phyloP scores from a whole-genome alignment of 2,329 filamentous ascomycete species.

The Cryphonectria radicalis region DNA sequence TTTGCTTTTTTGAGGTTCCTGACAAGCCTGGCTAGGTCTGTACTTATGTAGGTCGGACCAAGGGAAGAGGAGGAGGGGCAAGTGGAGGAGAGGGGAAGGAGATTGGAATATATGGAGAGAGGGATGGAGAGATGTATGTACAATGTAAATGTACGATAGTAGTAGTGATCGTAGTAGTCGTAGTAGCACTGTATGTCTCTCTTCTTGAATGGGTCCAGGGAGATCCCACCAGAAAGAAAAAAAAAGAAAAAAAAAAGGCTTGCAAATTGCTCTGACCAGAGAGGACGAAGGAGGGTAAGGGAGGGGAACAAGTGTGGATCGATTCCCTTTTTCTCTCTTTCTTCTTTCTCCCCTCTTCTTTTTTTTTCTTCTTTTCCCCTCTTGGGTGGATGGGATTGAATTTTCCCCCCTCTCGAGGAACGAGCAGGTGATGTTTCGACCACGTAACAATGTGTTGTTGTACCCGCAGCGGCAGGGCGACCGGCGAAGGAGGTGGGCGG shows the following conservation, averaged over 20 bases:
- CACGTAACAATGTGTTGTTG: slow-evolving; percentile 26
- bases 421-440: slow-evolving; percentile 24
- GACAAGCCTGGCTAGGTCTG: neutral
- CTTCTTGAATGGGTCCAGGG: neutral
- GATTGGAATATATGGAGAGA: neutral
- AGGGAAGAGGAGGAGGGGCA: neutral
- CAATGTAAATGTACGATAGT: neutral
- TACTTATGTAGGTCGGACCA: neutral
- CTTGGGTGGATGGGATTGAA: slow-evolving; percentile 5
- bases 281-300: slow-evolving; percentile 8
- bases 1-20: neutral
- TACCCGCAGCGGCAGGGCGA: slow-evolving; percentile 15
- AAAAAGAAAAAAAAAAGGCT: neutral
- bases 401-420: neutral
- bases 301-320: slow-evolving; percentile 16
- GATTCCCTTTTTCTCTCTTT: neutral
- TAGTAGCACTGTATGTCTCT: neutral
- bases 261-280: slow-evolving; percentile 22
- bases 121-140: neutral
- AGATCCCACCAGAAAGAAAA: too few species aligned
- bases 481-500: slow-evolving; percentile 13
- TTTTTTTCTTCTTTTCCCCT: neutral
- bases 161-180: neutral
- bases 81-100: neutral
- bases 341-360: too few species aligned